phyloP scores from a whole-genome alignment of 2,329 filamentous ascomycete species.

The Aspergillus latus region DNA sequence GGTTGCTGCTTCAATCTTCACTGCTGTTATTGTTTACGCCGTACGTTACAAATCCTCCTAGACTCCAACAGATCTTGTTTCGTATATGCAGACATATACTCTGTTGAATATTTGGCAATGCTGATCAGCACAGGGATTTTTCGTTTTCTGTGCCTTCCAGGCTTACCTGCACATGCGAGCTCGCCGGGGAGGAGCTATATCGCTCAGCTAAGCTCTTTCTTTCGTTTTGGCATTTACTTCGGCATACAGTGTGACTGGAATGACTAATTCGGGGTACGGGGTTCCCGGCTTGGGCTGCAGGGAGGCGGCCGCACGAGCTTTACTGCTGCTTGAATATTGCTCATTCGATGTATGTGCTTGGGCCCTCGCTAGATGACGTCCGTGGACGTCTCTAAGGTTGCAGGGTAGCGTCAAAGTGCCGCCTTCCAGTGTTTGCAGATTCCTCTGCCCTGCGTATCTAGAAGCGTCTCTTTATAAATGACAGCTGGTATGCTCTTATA shows the following conservation, averaged over 20 bases:
- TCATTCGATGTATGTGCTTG: neutral
- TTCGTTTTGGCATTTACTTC: neutral
- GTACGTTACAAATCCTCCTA: constrained; percentile 57
- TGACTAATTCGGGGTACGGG: neutral
- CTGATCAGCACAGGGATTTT: constrained; percentile 64
- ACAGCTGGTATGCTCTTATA: constrained; percentile 10
- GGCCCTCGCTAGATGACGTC: neutral
- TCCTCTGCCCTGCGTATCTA: neutral
- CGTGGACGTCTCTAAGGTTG: neutral
- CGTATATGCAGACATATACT: neutral
- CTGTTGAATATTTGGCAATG: neutral
- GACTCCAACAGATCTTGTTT: neutral
- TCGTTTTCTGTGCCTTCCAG: constrained; percentile 88
- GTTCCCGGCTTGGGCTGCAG: neutral
- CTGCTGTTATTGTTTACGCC: constrained; percentile 81
- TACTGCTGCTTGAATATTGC: neutral
- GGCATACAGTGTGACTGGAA: neutral
- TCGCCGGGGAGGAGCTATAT: constrained; percentile 79
- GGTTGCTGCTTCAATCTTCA: constrained; percentile 82
- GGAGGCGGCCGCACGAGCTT: neutral
- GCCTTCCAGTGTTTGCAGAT: neutral
- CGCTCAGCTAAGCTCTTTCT: constrained; percentile 54
- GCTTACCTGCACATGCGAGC: constrained; percentile 82
- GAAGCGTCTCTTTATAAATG: constrained; percentile 1
- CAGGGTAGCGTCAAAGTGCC: too few species aligned